Evolutionary conservation across 768 basidiomycete species (phyloP), one percentile per base, ranked within the genome.

Genomic region (Termitomyces titanicus): DNA sequence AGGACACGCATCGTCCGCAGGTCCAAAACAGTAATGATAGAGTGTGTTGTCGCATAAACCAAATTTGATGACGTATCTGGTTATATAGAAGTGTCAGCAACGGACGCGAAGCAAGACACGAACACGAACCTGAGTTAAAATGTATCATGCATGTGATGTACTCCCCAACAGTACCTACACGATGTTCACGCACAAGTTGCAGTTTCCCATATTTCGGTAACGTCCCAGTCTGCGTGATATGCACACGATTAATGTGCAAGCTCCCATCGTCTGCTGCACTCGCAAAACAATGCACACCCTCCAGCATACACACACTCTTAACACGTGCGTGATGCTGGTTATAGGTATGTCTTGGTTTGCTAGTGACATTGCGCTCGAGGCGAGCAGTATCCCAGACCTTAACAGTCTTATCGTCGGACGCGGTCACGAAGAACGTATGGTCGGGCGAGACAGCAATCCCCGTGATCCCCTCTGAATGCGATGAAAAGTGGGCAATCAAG

Each of bases 291-390:
- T 95, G 89, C 10, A 85, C 81, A 6, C 86, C 85, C 61, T 97
- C 94, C 50, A 98, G 75, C 57, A 88, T 85, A 68, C 92, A 94
- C 15, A 97, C 70, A 62, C 81, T 74, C 67, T 81, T 80, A 51
- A 85, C 78, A 17, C 80, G 78, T 0, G 89, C 86, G 62, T 92
- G 74, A 45, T 78, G 77, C 53, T 78, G 77, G 11, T 70, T 69
- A 65, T 88, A 87, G 1, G 85, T 86, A 64, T 88, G 80, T 59
- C 88, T 68, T 52, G 83, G 84, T 74, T 92, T 92, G 66, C 89
- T 88, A 20, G 94, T 92, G 17, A 97, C 92, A 69, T 94, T 98
- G 54, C 95, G 81, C 66, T 98, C 96, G 43, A 98, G 77, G n/a
- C 94, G 79, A 8, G 92, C 89, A 1, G 94, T 89, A 60, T 93